These are phyloP conservation scores for Lasiosphaeria hispida DNA, from an alignment of 495 filamentous ascomycete genomes.

Conservation along the genomic window DNA sequence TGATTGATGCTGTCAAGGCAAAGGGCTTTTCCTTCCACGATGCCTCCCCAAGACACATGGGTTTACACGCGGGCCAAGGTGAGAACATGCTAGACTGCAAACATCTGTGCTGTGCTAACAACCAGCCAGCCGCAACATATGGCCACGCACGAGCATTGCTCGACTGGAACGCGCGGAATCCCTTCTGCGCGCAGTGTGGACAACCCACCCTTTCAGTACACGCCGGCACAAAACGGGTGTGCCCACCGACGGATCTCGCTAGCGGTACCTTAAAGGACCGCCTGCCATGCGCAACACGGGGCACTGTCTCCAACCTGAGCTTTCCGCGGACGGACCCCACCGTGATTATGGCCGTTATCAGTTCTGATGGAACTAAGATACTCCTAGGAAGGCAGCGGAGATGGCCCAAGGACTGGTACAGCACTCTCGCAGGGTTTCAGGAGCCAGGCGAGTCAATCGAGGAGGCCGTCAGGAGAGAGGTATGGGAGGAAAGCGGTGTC, in stretches of 20 bases:
- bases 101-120: background rate
- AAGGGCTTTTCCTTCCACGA: slow-evolving; percentile 29
- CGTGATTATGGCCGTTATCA: slow-evolving; percentile 90
- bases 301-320: slow-evolving; percentile 72
- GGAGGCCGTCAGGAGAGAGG: slow-evolving; percentile 90
- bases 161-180: slow-evolving; percentile 94
- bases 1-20: slow-evolving; percentile 33
- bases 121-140: slow-evolving; percentile 72
- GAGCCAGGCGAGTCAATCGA: slow-evolving; percentile 94
- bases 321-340: slow-evolving; percentile 97
- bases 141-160: slow-evolving; percentile 86
- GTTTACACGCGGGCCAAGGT: slow-evolving; percentile 46
- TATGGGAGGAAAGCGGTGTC: slow-evolving; percentile 94
- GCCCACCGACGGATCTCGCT: slow-evolving; percentile 72
- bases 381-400: slow-evolving; percentile 82
- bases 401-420: slow-evolving; percentile 84
- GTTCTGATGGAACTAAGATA: slow-evolving; percentile 66
- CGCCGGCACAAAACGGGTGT: slow-evolving; percentile 86
- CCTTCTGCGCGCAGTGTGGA: slow-evolving; percentile 87
- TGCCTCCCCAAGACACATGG: slow-evolving; percentile 33
- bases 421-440: slow-evolving; percentile 88
- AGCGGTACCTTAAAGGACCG: slow-evolving; percentile 47
- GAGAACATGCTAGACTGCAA: background rate
- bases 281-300: slow-evolving; percentile 71
- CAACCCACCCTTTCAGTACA: slow-evolving; percentile 80